These are phyloP conservation scores for Magnusiomyces tetraspermus DNA, from an alignment of 1,139 yeast species.

Conservation along the genomic window DNA sequence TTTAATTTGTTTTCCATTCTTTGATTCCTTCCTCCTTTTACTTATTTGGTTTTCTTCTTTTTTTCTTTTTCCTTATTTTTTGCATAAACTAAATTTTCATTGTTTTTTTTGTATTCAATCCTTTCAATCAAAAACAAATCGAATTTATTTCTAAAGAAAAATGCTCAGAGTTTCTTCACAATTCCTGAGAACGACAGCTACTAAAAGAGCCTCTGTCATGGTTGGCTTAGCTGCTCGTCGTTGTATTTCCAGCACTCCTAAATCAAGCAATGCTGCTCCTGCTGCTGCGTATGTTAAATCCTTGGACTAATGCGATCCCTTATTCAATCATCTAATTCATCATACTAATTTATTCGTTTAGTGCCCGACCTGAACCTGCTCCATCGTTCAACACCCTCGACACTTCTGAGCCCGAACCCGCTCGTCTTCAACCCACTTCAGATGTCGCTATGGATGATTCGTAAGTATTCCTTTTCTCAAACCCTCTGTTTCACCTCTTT, in stretches of 20 bases:
- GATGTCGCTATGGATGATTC: conserved; percentile 24
- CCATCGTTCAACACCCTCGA: conserved; percentile 38
- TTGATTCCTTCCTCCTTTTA: background rate
- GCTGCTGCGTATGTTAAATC: conserved; percentile 10
- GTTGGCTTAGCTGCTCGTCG: conserved; percentile 2
- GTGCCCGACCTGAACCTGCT: conserved; percentile 41
- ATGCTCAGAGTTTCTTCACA: conserved; percentile 10
- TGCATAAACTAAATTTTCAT: too few relatives aligned
- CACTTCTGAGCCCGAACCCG: conserved; percentile 10
- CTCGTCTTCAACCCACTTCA: conserved; percentile 5
- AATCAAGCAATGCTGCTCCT: conserved; percentile 11
- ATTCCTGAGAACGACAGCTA: conserved; percentile 8
- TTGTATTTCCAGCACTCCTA: conserved; percentile 10
- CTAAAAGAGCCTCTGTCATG: conserved; percentile 9
- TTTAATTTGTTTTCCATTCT: background rate
- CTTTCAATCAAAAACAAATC: too few relatives aligned
- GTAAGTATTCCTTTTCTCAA: conserved; percentile 5
- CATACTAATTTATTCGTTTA: background rate
- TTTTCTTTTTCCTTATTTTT: background rate
- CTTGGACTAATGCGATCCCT: background rate
- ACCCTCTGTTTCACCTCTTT: too few relatives aligned
- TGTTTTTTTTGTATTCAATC: too few relatives aligned
- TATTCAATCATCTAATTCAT: background rate
- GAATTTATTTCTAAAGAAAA: too few relatives aligned
- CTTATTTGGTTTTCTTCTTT: too few relatives aligned